A percentile compares a stretch with the other conserved stretches of the same genome.
Evolutionary conservation across 805 yeast species (phyloP).

Genomic region (Metschnikowia noctiluminum): DNA sequence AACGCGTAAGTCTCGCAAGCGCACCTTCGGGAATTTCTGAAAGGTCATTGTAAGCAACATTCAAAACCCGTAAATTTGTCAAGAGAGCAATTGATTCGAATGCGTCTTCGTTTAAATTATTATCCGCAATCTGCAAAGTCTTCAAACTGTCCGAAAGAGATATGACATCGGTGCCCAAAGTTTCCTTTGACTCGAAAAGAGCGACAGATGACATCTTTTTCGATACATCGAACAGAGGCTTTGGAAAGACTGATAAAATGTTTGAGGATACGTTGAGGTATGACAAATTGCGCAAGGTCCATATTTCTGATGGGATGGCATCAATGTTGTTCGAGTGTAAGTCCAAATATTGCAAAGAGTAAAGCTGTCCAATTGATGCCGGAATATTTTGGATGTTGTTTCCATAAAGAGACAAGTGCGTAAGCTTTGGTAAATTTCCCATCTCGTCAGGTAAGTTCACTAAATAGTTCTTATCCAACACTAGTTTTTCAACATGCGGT

Average conservation of each 20-base stretch:
- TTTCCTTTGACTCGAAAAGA: background rate
- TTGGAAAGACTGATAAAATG: conserved; percentile 57
- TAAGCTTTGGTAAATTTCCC: conserved; percentile 53
- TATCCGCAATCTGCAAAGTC: conserved; percentile 71
- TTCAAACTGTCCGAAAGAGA: conserved; percentile 50
- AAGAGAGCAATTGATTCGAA: conserved; percentile 65
- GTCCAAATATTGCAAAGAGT: conserved; percentile 64
- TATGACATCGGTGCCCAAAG: background rate
- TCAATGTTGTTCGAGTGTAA: conserved; percentile 82
- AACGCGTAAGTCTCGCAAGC: conserved; percentile 48
- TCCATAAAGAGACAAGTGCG: conserved; percentile 64
- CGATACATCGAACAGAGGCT: conserved; percentile 38
- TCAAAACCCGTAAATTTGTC: conserved; percentile 56
- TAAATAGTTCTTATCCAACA: conserved; percentile 78
- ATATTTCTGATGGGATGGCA: conserved; percentile 60
- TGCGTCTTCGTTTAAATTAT: conserved; percentile 73
- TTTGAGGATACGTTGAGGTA: conserved; percentile 73
- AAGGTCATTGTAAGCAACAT: conserved; percentile 80
- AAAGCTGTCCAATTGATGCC: conserved; percentile 54
- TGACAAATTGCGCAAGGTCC: conserved; percentile 57
- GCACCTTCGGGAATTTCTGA: conserved; percentile 80
- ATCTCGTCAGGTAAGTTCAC: conserved; percentile 72
- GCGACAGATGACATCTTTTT: conserved; percentile 31
- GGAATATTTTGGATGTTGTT: conserved; percentile 78
- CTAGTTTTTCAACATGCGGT: conserved; percentile 66